Percentiles rank a stretch among this genome's conserved stretches.
Evolutionary conservation across 177 flowering plant species (phyloP).

Genomic region (Tripterygium wilfordii): DNA sequence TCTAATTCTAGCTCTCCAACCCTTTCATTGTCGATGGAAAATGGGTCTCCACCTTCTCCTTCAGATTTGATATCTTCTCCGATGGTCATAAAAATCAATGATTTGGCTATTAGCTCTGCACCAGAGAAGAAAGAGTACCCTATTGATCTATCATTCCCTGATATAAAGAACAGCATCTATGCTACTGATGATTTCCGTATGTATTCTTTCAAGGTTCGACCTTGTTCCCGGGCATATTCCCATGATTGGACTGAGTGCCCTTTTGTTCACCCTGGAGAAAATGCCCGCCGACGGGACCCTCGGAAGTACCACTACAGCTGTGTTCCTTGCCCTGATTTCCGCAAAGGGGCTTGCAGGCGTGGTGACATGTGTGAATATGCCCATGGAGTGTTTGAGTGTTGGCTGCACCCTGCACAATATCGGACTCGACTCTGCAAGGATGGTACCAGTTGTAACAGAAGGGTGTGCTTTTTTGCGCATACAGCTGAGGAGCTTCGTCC

Average conservation of each 20-base stretch:
- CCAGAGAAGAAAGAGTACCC: conserved; percentile 35
- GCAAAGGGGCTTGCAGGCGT: conserved; percentile 52
- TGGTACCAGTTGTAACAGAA: conserved; percentile 39
- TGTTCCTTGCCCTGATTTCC: conserved; percentile 61
- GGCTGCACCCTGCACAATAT: conserved; percentile 68
- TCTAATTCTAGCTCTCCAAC: conserved; percentile 1
- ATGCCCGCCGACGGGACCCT: conserved; percentile 65
- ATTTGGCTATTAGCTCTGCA: background rate
- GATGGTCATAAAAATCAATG: conserved; percentile 4
- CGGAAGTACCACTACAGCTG: conserved; percentile 55
- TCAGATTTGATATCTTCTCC: conserved; percentile 24
- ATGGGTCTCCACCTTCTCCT: conserved; percentile 18
- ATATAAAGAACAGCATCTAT: conserved; percentile 28
- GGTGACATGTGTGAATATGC: conserved; percentile 66
- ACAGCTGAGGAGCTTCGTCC: conserved; percentile 54
- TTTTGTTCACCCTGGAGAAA: conserved; percentile 65
- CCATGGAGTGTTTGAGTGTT: conserved; percentile 65
- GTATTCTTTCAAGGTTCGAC: conserved; percentile 58
- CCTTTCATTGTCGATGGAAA: conserved; percentile 7
- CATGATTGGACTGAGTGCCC: conserved; percentile 80
- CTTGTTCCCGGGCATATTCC: conserved; percentile 58
- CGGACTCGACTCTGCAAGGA: conserved; percentile 65
- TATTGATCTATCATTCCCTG: conserved; percentile 28
- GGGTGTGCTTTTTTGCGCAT: conserved; percentile 70
- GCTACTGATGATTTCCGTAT: conserved; percentile 45